Base-by-base conservation (phyloP, 306 rosid genomes). In the Benincasa hispida region DNA sequence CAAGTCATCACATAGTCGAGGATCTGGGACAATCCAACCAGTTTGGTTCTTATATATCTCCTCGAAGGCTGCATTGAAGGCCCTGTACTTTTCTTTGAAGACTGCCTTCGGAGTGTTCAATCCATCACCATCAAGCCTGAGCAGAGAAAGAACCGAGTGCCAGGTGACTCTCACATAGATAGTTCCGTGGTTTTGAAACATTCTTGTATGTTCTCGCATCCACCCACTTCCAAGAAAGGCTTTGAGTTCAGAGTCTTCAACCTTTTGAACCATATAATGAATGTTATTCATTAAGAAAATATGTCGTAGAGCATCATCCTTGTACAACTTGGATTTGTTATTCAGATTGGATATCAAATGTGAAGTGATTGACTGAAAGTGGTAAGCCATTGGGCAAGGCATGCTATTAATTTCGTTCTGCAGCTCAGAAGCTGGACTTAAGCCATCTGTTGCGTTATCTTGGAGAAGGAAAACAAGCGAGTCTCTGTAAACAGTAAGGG, bases 271-370 rank as follows among this genome's bases (percentile, higher is more conserved):
- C 65, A 91, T 88, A 87, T 89, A 91, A 34, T 87, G 85, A 28
- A 84, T 72, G 84, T 91, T 91, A 58, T 89, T 89, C 94, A 89
- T 81, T 86, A 87, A 78, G 77, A 86, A 91, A 39, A 91, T 74
- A 41, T 86, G 87, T 22, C 79, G 91, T 60, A 91, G 75, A 59
- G 89, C 86, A 55, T 11, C 79, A 53, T 88, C 86, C 24, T 35
- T 83, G 89, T 88, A 91, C 70, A 91, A 65, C 58, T 80, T 85
- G 76, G 91, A 82, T 27, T 79, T 85, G 76, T 22, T 78, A 24
- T 78, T 53, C 67, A 91, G 79, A 78, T 83, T 87, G 84, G 88
- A 77, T 85, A 84, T 84, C 24, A 88, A 77, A 41, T 80, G 65
- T n/a, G 85, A 60, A 1, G 88, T 34, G 74, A 88, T 79, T 28